Base-by-base conservation (phyloP, 2,329 filamentous ascomycete species). In the Fusarium sambucinum region DNA sequence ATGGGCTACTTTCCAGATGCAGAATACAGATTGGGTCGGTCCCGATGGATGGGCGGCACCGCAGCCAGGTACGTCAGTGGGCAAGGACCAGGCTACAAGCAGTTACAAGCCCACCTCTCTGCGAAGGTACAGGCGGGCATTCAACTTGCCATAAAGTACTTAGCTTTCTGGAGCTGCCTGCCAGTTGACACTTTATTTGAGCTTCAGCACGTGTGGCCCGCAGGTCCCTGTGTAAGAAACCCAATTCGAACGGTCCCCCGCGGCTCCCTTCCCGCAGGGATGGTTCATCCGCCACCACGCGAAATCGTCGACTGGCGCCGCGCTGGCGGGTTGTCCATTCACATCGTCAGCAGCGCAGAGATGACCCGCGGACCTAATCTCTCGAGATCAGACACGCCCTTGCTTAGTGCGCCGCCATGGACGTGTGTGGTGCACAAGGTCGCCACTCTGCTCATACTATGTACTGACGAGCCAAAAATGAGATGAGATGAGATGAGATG, bases 351-450 rank as follows among this genome's bases (percentile, higher is more conserved):
- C 37, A 51, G 32, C 51, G 35, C 46, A 53, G 51, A 74, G 68
- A 73, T 73, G 66, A 70, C 63, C 66, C 66, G 71, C 59, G 66
- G 71, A 66, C 69, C 66, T 70, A 73, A 73, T 73, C 71, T 73
- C 69, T 70, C 57, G 59, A 73, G 71, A 73, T 73, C 71, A 73
- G 68, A 73, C 71, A 73, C 61, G 52, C 60, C 62, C 57, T 73
- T 67, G 68, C 71, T 73, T 73, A 73, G 70, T 73, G 70, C 66
- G 66, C 63, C 53, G 66, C 68, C 47, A 50, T 59, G 54, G 53
- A 57, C 35, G 38, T 37, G 40, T 65, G 42, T 50, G 63, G 59
- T 63, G 44, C 37, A 35, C 35, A 53, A 41, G 42, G 47, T 65
- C 42, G 41, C 47, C 62, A 65, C 62, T 65, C 63, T 60, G 48